phyloP scores from a whole-genome alignment of 2,329 filamentous ascomycete species.

The Botrytis porri region DNA sequence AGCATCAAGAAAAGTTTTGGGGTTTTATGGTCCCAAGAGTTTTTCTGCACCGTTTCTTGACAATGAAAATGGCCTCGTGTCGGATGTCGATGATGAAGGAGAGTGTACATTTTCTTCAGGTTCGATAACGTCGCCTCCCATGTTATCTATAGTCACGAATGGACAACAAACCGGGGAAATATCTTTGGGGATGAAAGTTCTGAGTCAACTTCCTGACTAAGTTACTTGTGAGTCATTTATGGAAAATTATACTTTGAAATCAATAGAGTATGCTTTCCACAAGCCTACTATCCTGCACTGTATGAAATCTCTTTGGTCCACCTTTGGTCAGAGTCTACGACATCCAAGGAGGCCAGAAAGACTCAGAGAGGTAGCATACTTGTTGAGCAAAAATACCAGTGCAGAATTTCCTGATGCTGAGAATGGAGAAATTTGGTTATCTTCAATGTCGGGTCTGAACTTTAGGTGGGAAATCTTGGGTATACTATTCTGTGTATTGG shows the following conservation, averaged over 20 bases:
- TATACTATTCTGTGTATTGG: constrained; percentile 25
- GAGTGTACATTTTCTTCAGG: neutral
- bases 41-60: constrained; percentile 1
- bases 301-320: constrained; percentile 29
- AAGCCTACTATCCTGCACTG: neutral
- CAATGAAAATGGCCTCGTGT: neutral
- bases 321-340: constrained; percentile 26
- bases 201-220: constrained; percentile 4
- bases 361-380: constrained; percentile 27
- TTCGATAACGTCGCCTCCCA: neutral
- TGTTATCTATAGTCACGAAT: neutral
- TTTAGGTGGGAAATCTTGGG: constrained; percentile 37
- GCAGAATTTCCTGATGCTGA: constrained; percentile 31
- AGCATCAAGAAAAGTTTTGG: neutral
- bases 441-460: constrained; percentile 31
- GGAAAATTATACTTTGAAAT: neutral
- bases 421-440: constrained; percentile 33
- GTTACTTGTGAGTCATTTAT: neutral
- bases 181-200: neutral
- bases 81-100: neutral
- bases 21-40: constrained; percentile 8
- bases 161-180: neutral
- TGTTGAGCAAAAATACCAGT: constrained; percentile 34
- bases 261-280: constrained; percentile 11
- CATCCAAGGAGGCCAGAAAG: constrained; percentile 28